These are phyloP conservation scores for Rubroboletus pulcherrimus DNA, from an alignment of 768 basidiomycete genomes.

Conservation along the genomic window DNA sequence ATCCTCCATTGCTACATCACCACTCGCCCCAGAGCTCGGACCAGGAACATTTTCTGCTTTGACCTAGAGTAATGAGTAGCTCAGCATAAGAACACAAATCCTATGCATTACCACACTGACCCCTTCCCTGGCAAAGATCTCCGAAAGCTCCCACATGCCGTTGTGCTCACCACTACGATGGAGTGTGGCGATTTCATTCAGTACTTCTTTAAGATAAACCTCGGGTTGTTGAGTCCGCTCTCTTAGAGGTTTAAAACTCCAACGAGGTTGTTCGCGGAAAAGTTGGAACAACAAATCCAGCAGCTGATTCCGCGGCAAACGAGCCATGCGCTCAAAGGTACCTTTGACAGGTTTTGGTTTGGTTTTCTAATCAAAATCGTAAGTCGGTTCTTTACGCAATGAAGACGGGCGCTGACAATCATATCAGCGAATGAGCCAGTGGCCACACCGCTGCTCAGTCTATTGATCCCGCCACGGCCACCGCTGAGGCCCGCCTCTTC, in stretches of 20 bases:
- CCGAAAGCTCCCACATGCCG: slow-evolving; percentile 76
- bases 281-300: slow-evolving; percentile 76
- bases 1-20: slow-evolving; percentile 37
- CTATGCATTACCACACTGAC: slow-evolving; percentile 33
- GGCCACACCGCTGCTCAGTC: slow-evolving; percentile 72
- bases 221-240: slow-evolving; percentile 85
- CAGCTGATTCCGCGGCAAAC: slow-evolving; percentile 85
- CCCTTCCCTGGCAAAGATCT: slow-evolving; percentile 64
- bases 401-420: slow-evolving; percentile 46
- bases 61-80: slow-evolving; percentile 27
- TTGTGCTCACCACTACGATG: slow-evolving; percentile 79
- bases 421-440: slow-evolving; percentile 59
- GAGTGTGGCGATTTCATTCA: slow-evolving; percentile 70
- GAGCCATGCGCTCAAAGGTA: slow-evolving; percentile 83
- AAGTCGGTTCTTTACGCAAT: slow-evolving; percentile 1
- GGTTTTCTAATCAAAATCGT: slow-evolving; percentile 41
- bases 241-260: slow-evolving; percentile 74
- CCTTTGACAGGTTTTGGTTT: slow-evolving; percentile 68
- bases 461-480: slow-evolving; percentile 70
- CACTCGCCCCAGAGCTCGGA: slow-evolving; percentile 27
- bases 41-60: slow-evolving; percentile 46
- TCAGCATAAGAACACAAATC: slow-evolving; percentile 4
- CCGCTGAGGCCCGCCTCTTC: slow-evolving; percentile 67
- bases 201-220: slow-evolving; percentile 79
- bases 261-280: slow-evolving; percentile 77